Percentiles rank a stretch among this genome's conserved stretches.
phyloP scores from a whole-genome alignment of 306 rosid genomes.

The Myrica gale region DNA sequence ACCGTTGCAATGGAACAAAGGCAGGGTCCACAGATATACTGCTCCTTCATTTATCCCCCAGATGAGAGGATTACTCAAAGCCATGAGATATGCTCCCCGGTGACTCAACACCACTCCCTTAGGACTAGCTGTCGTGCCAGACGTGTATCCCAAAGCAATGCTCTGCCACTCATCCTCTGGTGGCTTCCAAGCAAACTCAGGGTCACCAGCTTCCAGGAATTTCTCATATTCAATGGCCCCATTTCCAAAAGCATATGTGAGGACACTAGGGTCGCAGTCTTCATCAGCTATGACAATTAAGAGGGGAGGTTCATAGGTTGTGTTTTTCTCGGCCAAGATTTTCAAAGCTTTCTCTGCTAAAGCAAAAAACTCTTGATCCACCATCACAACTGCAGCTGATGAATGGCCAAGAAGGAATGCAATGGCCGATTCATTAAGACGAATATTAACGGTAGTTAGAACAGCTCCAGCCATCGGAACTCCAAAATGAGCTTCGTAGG shows the following conservation, averaged over 20 bases:
- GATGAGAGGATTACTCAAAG: conserved; percentile 51
- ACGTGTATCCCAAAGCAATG: conserved; percentile 86
- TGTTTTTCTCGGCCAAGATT: conserved; percentile 54
- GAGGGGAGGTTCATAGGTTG: conserved; percentile 53
- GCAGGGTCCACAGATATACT: conserved; percentile 85
- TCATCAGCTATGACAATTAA: conserved; percentile 77
- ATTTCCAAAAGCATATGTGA: conserved; percentile 36
- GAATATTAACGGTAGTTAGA: conserved; percentile 52
- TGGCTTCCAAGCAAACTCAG: conserved; percentile 74
- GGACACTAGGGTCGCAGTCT: conserved; percentile 52
- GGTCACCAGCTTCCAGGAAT: conserved; percentile 69
- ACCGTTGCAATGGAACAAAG: conserved; percentile 98
- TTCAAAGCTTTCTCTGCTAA: conserved; percentile 69
- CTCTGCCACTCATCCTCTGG: conserved; percentile 99
- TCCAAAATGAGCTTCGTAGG: conserved; percentile 82
- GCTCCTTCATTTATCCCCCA: conserved; percentile 95
- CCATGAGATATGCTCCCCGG: conserved; percentile 78
- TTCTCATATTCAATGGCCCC: conserved; percentile 69
- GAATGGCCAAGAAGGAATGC: conserved; percentile 70
- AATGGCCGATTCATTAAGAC: conserved; percentile 55
- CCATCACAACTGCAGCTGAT: conserved; percentile 47
- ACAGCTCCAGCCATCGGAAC: conserved; percentile 72
- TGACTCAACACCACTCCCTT: conserved; percentile 92
- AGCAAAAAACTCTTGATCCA: conserved; percentile 61
- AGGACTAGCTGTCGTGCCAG: conserved; percentile 94